Evolutionary conservation across 2,329 filamentous ascomycete genomes (phyloP).

Genomic region (Rhynchosporium agropyri): DNA sequence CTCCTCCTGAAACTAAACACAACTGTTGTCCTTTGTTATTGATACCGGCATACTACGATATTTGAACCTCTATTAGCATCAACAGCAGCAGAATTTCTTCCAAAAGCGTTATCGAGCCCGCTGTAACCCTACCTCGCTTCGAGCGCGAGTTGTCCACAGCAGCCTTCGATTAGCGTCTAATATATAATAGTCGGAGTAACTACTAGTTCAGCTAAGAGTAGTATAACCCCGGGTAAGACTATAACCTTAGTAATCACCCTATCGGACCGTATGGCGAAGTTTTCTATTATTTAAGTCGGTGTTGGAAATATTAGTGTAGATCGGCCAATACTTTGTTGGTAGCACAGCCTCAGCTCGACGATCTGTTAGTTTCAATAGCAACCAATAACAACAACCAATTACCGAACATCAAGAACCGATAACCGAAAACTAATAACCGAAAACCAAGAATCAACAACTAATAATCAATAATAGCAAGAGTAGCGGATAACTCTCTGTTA

Average conservation of each 20-base stretch:
- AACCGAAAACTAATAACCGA: too few relatives aligned
- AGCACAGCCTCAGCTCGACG: neutral
- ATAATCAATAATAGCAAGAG: neutral
- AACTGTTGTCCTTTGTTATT: slow-evolving; percentile 1
- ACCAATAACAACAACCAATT: too few relatives aligned
- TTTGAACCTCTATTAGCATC: neutral
- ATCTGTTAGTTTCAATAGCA: neutral
- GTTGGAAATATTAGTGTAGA: too few relatives aligned
- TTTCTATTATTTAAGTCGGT: neutral
- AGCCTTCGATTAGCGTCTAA: neutral
- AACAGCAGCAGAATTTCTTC: slow-evolving; percentile 10
- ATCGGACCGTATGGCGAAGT: neutral
- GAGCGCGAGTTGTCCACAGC: slow-evolving; percentile 4
- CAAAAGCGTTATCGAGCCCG: neutral
- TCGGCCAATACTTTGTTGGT: neutral
- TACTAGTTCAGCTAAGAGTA: slow-evolving; percentile 1
- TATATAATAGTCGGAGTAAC: neutral
- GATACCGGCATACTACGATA: neutral
- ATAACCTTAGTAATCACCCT: neutral
- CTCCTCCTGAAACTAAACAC: neutral
- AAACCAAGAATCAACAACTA: neutral
- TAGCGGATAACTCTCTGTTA: neutral
- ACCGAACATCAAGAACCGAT: too few relatives aligned
- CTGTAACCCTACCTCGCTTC: neutral
- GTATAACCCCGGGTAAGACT: neutral